phyloP scores from a whole-genome alignment of 2,329 filamentous ascomycete species.

The Cryphonectria naterciae region DNA sequence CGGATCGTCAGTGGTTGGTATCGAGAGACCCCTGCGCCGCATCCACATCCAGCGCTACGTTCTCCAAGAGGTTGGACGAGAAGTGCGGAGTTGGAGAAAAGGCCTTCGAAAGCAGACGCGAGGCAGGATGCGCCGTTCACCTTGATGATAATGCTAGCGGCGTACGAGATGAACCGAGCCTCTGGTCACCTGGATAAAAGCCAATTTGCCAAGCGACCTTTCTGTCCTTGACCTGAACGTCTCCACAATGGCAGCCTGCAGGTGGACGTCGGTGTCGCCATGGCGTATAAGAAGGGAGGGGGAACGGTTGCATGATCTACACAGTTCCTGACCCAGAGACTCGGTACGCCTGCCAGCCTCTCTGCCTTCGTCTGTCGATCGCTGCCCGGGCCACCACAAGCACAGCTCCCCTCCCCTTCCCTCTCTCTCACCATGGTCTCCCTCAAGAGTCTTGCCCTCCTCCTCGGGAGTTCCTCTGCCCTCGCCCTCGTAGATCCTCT shows the following conservation, averaged over 20 bases:
- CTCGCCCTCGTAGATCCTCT: slow-evolving; percentile 28
- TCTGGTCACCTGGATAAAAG: not conserved
- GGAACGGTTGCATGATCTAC: slow-evolving; percentile 1
- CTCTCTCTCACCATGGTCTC: slow-evolving; percentile 20
- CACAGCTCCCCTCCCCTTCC: not conserved
- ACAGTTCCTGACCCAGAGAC: slow-evolving; percentile 7
- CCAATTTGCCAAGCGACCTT: not conserved
- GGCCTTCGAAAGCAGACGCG: not conserved
- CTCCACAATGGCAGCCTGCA: slow-evolving; percentile 11
- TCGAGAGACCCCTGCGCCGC: slow-evolving; percentile 16
- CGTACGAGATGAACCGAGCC: slow-evolving; percentile 15
- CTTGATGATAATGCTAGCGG: slow-evolving; percentile 7
- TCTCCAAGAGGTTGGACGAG: slow-evolving; percentile 21
- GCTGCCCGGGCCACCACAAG: not conserved
- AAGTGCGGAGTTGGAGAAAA: not conserved
- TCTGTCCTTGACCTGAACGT: not conserved
- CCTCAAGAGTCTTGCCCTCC: slow-evolving; percentile 33
- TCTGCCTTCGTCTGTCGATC: slow-evolving; percentile 33
- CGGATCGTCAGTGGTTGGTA: slow-evolving; percentile 22
- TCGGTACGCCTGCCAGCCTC: slow-evolving; percentile 3
- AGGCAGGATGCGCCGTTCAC: not conserved
- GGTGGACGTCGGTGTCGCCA: not conserved
- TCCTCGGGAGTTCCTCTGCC: slow-evolving; percentile 32
- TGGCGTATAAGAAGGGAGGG: not conserved
- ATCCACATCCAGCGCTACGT: slow-evolving; percentile 21